Base-by-base conservation (phyloP, 768 basidiomycete species). In the Boletales sp. region DNA sequence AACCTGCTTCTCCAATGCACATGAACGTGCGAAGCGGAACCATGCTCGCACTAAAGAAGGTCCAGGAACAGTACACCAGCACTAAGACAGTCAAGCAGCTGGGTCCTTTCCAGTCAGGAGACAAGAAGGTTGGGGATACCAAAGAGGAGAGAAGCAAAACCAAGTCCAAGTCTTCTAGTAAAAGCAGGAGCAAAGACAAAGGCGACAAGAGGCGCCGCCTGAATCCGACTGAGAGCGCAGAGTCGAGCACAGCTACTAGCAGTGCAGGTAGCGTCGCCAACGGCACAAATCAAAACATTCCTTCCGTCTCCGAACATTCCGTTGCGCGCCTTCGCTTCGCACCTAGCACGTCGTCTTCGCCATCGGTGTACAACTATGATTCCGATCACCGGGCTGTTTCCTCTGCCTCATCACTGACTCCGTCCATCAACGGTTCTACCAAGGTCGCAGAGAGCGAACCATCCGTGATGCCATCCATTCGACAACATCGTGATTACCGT, bases 31-130 rank as follows among this genome's bases (percentile, higher is more conserved):
- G 67, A 11, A 45, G 44, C 14, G 68, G 68, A 13, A 83, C 90
- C 47, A 68, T 92, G 55, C 69, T 91, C 12, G 87, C 86, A 15
- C 81, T 86, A 30, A 80, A 81, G 59, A 79, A 77, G 53, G 87
- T 90, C n/a, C 89, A 91, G 57, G 81, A 82, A 59, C 82, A 84
- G 14, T 90, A 80, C 58, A 89, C 87, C 15, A 88, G 81, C 57
- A 90, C 87, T 15, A 82, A 76, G 31, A 85, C 86, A 17, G 87
- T 85, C 7, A 74, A 79, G 42, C 82, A 81, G 60, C 73, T 50
- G 6, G 49, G 49, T n/a, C 49, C 49, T 11, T 50, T 50, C 21
- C 49, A 50, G 49, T 44, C 49, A 2, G 49, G 30, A n/a, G 49
- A 50, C 21, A 44, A 27, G 17, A 50, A 65, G 30, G 56, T 40